Evolutionary conservation across 345 rosid genomes (phyloP).

Genomic region (Eucalyptus viminalis): DNA sequence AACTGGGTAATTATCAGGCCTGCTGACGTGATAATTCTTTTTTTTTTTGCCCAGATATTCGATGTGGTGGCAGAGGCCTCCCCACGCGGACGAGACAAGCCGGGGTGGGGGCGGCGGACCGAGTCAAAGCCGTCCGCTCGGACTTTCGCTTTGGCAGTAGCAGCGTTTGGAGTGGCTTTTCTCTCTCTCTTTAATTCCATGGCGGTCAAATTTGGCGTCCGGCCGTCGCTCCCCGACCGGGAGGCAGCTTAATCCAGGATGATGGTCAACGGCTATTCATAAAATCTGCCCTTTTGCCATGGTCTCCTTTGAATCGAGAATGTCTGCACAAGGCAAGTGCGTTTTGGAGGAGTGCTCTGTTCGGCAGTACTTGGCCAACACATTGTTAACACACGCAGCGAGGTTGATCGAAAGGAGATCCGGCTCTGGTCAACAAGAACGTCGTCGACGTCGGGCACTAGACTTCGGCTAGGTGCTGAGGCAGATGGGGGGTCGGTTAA

Average conservation of each 20-base stretch:
- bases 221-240: not conserved
- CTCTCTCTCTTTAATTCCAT: not conserved
- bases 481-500: rapidly evolving
- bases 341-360: not conserved
- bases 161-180: not conserved
- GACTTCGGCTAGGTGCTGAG: not conserved
- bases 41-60: too few species aligned
- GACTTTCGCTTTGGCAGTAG: not conserved
- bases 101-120: not conserved
- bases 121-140: not conserved
- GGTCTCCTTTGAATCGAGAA: not conserved
- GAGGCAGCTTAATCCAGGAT: not conserved
- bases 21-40: not conserved
- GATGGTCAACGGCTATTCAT: not conserved
- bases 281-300: not conserved
- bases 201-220: not conserved
- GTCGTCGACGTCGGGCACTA: not conserved
- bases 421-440: not conserved
- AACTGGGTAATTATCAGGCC: not conserved
- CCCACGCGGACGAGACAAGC: not conserved
- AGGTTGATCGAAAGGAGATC: not conserved
- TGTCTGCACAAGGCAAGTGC: not conserved
- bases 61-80: not conserved
- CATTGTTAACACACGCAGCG: rapidly evolving
- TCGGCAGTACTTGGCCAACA: not conserved